Percentiles rank a stretch among this genome's conserved stretches.
These are phyloP conservation scores for Pseudocercospora ulei DNA, from an alignment of 2,329 filamentous ascomycete genomes.

Conservation along the genomic window DNA sequence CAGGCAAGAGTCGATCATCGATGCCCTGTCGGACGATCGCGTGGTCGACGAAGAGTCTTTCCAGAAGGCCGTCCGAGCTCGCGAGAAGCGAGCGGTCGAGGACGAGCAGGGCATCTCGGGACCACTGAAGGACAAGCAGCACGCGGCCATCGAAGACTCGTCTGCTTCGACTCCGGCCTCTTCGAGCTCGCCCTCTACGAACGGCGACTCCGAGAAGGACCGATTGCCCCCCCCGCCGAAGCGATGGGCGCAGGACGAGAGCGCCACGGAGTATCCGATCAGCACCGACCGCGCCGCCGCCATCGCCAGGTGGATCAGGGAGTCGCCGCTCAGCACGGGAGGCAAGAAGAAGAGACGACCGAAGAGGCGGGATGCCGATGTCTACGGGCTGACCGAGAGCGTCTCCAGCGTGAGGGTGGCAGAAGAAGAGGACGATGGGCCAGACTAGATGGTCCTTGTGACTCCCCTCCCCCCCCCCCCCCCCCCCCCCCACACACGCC, in stretches of 20 bases:
- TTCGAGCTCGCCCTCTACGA: slow-evolving; percentile 11
- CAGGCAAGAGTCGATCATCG: slow-evolving; percentile 56
- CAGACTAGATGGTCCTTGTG: slow-evolving; percentile 44
- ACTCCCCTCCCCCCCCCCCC: slow-evolving; percentile 86
- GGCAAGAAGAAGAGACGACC: slow-evolving; percentile 34
- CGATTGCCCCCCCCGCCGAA: slow-evolving; percentile 36
- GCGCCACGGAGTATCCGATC: slow-evolving; percentile 59
- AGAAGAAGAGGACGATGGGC: slow-evolving; percentile 23
- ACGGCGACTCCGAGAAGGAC: slow-evolving; percentile 8
- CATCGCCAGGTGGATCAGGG: slow-evolving; percentile 58
- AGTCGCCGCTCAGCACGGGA: slow-evolving; percentile 38
- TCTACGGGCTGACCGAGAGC: slow-evolving; percentile 12
- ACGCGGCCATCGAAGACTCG: slow-evolving; percentile 5
- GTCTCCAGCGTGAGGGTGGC: slow-evolving; percentile 15
- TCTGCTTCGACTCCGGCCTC: slow-evolving; percentile 9
- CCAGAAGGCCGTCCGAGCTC: slow-evolving; percentile 52
- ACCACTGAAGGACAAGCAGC: slow-evolving; percentile 29
- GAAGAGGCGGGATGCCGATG: slow-evolving; percentile 24
- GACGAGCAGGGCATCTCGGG: slow-evolving; percentile 44
- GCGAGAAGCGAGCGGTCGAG: slow-evolving; percentile 49
- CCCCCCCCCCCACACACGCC: slow-evolving; percentile 97
- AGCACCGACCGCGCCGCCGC: slow-evolving; percentile 59
- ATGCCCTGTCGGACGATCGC: slow-evolving; percentile 57
- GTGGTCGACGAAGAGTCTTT: slow-evolving; percentile 59
- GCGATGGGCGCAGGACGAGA: slow-evolving; percentile 55